phyloP scores from a whole-genome alignment of 2,329 filamentous ascomycete species.

The Pyricularia pennisetigena region DNA sequence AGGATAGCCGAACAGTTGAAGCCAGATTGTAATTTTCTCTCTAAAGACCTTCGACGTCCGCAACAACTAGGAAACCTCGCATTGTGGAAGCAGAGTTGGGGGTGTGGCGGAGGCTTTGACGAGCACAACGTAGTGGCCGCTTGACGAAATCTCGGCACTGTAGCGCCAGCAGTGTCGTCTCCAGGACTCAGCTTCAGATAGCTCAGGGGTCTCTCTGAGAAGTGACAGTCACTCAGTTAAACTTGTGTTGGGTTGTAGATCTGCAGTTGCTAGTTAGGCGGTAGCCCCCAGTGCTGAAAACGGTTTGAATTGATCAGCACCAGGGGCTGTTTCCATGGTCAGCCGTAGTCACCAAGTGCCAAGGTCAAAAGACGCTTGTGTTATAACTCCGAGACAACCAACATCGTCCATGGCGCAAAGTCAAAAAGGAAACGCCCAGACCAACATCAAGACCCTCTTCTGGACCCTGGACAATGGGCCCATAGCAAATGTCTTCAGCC shows the following conservation, averaged over 20 bases:
- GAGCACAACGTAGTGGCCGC: not conserved
- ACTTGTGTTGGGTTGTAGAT: not conserved
- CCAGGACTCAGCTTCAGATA: not conserved
- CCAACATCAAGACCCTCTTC: too few relatives aligned
- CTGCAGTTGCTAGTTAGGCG: not conserved
- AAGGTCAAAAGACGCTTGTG: not conserved
- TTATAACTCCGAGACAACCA: not conserved
- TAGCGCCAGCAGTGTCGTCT: not conserved
- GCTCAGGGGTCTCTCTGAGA: not conserved
- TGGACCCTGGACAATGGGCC: too few relatives aligned
- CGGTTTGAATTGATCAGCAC: not conserved
- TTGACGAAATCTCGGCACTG: not conserved
- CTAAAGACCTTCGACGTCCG: not conserved
- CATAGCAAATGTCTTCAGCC: not conserved
- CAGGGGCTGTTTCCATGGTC: not conserved
- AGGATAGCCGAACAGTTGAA: too few relatives aligned
- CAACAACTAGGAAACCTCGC: not conserved
- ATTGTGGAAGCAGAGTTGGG: not conserved
- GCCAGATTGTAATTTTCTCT: not conserved
- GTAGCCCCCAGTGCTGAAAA: not conserved
- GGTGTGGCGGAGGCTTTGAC: not conserved
- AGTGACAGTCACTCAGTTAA: not conserved
- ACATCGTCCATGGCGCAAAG: too few relatives aligned
- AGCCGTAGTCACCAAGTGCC: not conserved
- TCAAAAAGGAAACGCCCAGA: too few relatives aligned